Conservation (phyloP, 2,329 filamentous ascomycete species). For the Rutstroemia sp. region DNA sequence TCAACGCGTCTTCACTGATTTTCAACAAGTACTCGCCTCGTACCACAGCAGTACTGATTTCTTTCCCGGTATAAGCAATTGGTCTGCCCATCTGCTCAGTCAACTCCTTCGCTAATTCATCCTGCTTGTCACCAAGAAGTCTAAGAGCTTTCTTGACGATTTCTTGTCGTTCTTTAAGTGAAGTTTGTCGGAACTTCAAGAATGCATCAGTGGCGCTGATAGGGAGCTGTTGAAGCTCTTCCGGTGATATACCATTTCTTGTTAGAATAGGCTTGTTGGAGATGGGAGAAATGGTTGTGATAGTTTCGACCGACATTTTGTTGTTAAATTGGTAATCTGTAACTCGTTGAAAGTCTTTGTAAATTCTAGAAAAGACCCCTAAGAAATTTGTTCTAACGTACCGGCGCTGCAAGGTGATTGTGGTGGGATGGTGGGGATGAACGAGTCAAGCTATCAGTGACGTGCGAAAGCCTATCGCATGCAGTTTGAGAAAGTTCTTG, state of each 20-base stretch:
- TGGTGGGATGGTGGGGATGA: constrained; percentile 3
- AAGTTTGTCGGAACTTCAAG: constrained; percentile 66
- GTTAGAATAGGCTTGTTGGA: constrained; percentile 81
- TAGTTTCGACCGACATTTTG: constrained; percentile 54
- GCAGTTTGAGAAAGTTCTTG: background rate
- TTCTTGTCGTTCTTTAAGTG: constrained; percentile 65
- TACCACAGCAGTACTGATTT: constrained; percentile 78
- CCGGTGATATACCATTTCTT: constrained; percentile 63
- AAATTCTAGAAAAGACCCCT: too few relatives aligned
- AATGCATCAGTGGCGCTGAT: constrained; percentile 68
- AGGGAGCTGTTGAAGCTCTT: constrained; percentile 66
- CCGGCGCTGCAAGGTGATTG: background rate
- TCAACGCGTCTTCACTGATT: constrained; percentile 70
- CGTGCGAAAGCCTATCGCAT: constrained; percentile 1
- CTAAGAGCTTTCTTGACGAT: constrained; percentile 77
- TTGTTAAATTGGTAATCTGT: background rate
- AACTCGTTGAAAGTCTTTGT: background rate
- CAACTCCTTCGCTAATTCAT: constrained; percentile 76
- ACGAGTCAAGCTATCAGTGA: constrained; percentile 2
- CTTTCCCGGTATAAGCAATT: constrained; percentile 76
- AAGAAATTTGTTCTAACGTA: too few relatives aligned
- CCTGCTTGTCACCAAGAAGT: constrained; percentile 60
- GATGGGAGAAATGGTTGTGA: constrained; percentile 79
- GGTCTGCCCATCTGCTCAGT: constrained; percentile 95
- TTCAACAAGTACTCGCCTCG: constrained; percentile 80